These are phyloP conservation scores for Globisporangium cederbergense DNA, from an alignment of 352 stramenopile species.

Conservation along the genomic window DNA sequence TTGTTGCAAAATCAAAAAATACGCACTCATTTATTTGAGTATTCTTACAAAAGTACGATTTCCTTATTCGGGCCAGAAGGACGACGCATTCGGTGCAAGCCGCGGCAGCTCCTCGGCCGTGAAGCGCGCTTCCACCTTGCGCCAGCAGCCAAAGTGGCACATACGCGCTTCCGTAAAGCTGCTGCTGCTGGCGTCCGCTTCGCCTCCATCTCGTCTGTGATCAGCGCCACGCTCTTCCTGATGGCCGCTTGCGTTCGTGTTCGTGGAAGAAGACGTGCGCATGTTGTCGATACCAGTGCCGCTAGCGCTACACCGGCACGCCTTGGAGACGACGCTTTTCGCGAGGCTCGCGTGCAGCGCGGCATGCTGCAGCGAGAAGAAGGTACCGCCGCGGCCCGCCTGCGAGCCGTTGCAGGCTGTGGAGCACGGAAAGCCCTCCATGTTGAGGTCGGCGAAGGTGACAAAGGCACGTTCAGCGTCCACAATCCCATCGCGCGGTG, in stretches of 20 bases:
- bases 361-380: constrained; percentile 50
- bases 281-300: constrained; percentile 5
- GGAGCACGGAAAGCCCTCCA: constrained; percentile 82
- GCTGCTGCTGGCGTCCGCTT: not conserved
- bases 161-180: constrained; percentile 51
- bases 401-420: constrained; percentile 66
- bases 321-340: constrained; percentile 33
- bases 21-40: no score
- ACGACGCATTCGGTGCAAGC: constrained; percentile 50
- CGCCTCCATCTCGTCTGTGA: not conserved
- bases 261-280: not conserved
- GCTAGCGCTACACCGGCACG: constrained; percentile 31
- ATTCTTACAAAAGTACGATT: not conserved
- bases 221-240: not conserved
- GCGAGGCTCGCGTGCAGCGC: constrained; percentile 53
- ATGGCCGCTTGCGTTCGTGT: not conserved
- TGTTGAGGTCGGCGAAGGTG: constrained; percentile 76
- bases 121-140: constrained; percentile 48
- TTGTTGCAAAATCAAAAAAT: no score
- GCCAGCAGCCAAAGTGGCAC: constrained; percentile 61
- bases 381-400: constrained; percentile 63
- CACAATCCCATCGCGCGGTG: constrained; percentile 27
- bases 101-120: constrained; percentile 31
- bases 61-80: constrained; percentile 41
- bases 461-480: constrained; percentile 29